A percentile compares a stretch with the other conserved stretches of the same genome.
Evolutionary conservation across 345 rosid genomes (phyloP).

Genomic region (Populus simonii): DNA sequence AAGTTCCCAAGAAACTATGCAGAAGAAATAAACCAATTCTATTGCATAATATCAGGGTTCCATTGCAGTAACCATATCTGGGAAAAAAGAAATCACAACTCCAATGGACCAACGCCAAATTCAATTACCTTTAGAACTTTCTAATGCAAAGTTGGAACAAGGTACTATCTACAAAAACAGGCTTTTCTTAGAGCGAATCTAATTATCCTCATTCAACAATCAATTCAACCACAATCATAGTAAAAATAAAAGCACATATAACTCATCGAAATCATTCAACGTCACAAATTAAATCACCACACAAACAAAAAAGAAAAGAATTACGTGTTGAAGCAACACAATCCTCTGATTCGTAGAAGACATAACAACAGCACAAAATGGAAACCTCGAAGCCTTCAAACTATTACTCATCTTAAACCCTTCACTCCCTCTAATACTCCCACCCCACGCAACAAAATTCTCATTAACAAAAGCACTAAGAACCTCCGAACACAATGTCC

Average conservation of each 20-base stretch:
- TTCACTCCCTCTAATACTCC: slow-evolving; percentile 88
- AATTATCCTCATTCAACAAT: not conserved
- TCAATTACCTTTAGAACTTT: not conserved
- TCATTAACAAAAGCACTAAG: slow-evolving; percentile 71
- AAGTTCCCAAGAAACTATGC: not conserved
- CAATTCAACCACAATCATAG: not conserved
- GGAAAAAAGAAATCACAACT: not conserved
- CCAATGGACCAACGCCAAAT: not conserved
- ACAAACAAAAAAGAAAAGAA: not conserved
- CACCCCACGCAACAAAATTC: slow-evolving; percentile 96
- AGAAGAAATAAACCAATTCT: not conserved
- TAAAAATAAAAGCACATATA: not conserved
- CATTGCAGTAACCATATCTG: not conserved
- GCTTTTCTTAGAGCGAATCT: not conserved
- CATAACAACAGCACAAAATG: slow-evolving; percentile 97
- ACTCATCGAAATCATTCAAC: not conserved
- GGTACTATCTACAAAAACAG: not conserved
- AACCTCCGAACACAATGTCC: slow-evolving; percentile 65
- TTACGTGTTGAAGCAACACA: slow-evolving; percentile 91
- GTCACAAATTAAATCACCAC: not conserved
- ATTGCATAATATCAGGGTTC: not conserved
- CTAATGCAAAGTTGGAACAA: not conserved
- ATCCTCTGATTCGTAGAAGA: slow-evolving; percentile 92
- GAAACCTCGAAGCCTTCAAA: slow-evolving; percentile 92
- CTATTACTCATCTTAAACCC: slow-evolving; percentile 99